Base-by-base conservation (phyloP, 495 filamentous ascomycete species). In the Daldinia caldariorum region DNA sequence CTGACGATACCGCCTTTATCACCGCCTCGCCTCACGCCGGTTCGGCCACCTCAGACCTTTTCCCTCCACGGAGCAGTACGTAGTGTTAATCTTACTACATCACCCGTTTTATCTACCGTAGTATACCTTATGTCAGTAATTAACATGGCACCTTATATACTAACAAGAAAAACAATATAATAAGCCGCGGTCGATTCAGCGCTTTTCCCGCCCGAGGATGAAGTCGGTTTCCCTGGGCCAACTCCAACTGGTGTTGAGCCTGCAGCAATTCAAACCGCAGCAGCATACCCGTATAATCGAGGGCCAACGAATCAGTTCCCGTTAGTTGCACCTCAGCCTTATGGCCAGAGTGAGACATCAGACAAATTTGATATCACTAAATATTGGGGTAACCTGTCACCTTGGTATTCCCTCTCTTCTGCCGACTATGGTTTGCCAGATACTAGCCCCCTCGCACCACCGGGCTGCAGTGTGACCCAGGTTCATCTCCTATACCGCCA, bases 401-500 rank as follows among this genome's bases (percentile, higher is more conserved):
- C 74, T 16, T 76, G 74, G 74, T 76, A 76, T 57, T 76, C 74
- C 4, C 43, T 76, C 14, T 70, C 69, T 3, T 76, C 74, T 12
- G 69, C 74, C 51, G 74, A 76, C 45, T 76, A 72, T 32, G 74
- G 69, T 0, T 57, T 76, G 16, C 72, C 74, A n/a, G 58, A 76
- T 49, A 66, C 74, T 26, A 76, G 66, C 57, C 74, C 74, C 20
- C 66, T 76, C 14, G 72, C 69, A n/a, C 74, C 74, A 1, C 20
- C 63, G 2, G 85, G 85, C 16, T 80, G 84, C 2, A 83, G 82
- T 49, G 85, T 89, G 54, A 81, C 77, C 18, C 84, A 86, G 55
- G 79, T 88, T 43, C 84, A 89, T 53, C 67, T 81, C n/a, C 45
- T 77, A 32, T 75, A 75, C 26, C 72, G 75, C 0, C 75, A 77